Conservation (phyloP, 306 rosid species). For the Ormosia semicastrata region DNA sequence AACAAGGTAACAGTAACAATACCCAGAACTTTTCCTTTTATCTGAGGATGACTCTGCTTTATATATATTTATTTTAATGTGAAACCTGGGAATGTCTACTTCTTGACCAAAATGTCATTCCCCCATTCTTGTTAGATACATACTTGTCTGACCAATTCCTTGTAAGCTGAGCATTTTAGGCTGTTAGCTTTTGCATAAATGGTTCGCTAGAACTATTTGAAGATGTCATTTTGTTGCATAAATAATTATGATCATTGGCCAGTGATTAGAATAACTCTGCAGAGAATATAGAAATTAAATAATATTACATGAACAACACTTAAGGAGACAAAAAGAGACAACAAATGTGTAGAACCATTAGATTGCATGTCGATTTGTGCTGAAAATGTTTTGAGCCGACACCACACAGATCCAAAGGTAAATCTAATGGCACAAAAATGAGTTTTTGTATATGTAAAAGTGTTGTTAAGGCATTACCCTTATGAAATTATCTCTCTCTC, state of each 20-base stretch:
- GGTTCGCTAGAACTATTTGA: not conserved
- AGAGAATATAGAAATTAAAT: not conserved
- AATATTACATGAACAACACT: not conserved
- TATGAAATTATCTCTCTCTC: not conserved
- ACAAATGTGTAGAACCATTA: not conserved
- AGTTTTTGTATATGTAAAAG: not conserved
- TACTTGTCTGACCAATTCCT: not conserved
- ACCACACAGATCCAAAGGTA: not conserved
- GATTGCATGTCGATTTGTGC: not conserved
- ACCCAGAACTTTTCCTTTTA: not conserved
- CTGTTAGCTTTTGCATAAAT: not conserved
- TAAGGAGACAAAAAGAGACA: not conserved
- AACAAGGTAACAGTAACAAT: conserved; percentile 57
- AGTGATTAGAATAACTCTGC: not conserved
- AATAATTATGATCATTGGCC: not conserved
- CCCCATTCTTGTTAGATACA: not conserved
- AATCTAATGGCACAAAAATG: not conserved
- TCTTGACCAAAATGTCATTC: conserved; percentile 2
- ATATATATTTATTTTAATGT: not conserved
- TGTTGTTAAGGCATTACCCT: no score
- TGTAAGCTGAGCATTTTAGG: not conserved
- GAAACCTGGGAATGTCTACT: not conserved
- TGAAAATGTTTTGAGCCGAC: not conserved
- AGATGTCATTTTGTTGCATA: not conserved
- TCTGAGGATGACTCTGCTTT: not conserved